phyloP scores from a whole-genome alignment of 352 stramenopile genomes.

The Thalassiosira exigua region DNA sequence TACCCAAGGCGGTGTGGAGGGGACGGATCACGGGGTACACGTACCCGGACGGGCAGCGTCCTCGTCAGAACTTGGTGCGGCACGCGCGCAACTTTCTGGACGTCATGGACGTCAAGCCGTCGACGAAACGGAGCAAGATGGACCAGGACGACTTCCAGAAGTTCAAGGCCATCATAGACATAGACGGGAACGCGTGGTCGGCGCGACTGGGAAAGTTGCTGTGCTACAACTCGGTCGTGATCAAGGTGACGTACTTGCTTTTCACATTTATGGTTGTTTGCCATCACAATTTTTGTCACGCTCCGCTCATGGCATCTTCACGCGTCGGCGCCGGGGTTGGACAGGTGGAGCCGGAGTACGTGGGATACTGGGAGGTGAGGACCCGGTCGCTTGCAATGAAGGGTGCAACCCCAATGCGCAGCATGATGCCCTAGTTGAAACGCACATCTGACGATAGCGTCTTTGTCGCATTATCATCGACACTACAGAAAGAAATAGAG shows the following conservation, averaged over 20 bases:
- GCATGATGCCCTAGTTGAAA: background rate
- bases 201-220: conserved; percentile 47
- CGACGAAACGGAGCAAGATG: conserved; percentile 19
- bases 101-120: conserved; percentile 41
- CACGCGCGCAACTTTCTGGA: conserved; percentile 17
- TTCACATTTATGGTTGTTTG: too few species aligned
- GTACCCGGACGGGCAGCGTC: conserved; percentile 28
- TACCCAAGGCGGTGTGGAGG: conserved; percentile 44
- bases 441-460: too few species aligned
- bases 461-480: too few species aligned
- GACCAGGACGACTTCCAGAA: conserved; percentile 42
- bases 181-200: conserved; percentile 61
- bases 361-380: conserved; percentile 37
- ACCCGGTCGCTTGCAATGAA: too few species aligned
- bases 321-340: too few species aligned
- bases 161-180: conserved; percentile 57
- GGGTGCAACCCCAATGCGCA: too few species aligned
- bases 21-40: conserved; percentile 38
- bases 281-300: too few species aligned
- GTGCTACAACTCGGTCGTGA: conserved; percentile 57
- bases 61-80: conserved; percentile 27
- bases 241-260: conserved; percentile 62
- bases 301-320: too few species aligned
- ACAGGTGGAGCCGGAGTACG: conserved; percentile 34
- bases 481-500: too few species aligned